A percentile compares a stretch with the other conserved stretches of the same genome.
These are phyloP conservation scores for Mimosa pudica DNA, from an alignment of 306 rosid genomes.

Conservation along the genomic window DNA sequence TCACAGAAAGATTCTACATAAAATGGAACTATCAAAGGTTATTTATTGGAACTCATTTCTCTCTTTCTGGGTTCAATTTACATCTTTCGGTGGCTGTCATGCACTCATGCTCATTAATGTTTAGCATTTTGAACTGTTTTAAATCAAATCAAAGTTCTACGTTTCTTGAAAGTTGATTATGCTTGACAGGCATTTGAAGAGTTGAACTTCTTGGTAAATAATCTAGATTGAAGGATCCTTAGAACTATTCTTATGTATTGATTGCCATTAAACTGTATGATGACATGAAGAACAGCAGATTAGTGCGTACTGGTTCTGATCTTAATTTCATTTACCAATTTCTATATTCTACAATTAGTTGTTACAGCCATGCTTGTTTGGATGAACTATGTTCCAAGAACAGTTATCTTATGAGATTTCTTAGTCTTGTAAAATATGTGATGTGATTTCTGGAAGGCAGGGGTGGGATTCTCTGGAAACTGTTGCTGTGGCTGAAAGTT, in stretches of 20 bases:
- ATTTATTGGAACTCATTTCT: slow-evolving; percentile 31
- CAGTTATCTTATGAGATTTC: slow-evolving; percentile 9
- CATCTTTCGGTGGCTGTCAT: neutral
- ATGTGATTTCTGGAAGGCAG: slow-evolving; percentile 44
- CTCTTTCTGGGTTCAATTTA: slow-evolving; percentile 11
- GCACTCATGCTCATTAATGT: slow-evolving; percentile 20
- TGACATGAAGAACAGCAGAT: neutral
- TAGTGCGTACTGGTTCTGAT: slow-evolving; percentile 16
- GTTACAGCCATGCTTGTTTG: slow-evolving; percentile 17
- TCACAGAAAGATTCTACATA: slow-evolving; percentile 80
- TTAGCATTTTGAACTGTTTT: slow-evolving; percentile 16
- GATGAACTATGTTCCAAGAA: slow-evolving; percentile 29
- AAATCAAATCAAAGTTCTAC: slow-evolving; percentile 7
- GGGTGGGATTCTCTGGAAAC: slow-evolving; percentile 88
- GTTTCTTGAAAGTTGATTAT: slow-evolving; percentile 15
- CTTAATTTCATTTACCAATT: slow-evolving; percentile 24
- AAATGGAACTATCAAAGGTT: slow-evolving; percentile 84
- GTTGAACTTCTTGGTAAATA: slow-evolving; percentile 14
- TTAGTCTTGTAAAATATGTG: slow-evolving; percentile 21
- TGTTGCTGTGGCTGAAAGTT: slow-evolving; percentile 68
- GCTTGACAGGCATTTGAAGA: neutral
- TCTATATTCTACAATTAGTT: slow-evolving; percentile 29
- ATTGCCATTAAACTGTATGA: slow-evolving; percentile 1
- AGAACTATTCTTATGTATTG: neutral
- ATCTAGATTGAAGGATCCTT: slow-evolving; percentile 21